Base-by-base conservation (phyloP, 2,329 filamentous ascomycete species). In the Penicillium palitans region DNA sequence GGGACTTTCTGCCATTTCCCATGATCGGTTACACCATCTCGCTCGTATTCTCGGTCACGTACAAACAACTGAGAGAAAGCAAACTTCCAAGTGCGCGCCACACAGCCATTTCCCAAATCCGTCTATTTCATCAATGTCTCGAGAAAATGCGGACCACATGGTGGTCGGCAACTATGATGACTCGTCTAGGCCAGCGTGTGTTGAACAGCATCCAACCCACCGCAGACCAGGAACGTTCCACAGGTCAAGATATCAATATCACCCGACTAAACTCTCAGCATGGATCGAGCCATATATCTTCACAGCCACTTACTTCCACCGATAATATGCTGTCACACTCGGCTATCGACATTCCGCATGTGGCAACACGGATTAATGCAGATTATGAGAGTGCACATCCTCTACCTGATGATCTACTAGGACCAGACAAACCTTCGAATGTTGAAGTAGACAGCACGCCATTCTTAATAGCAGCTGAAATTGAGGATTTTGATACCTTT, bases 131-230 rank as follows among this genome's bases (percentile, higher is more conserved):
- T 45, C 39, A 47, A 21, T 56, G 54, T 8, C 56, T 66, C 0
- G 31, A 61, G 37, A 31, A 49, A n/a, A 46, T 63, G 19, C 17
- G 47, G 9, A 39, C 48, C 13, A 61, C 42, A 29, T 66, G 63
- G 63, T 64, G 62, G 63, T 55, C 52, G 24, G 60, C 63, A 6
- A 44, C 52, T 37, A 49, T 63, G 9, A 64, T 64, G 62, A 48
- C 56, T 19, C 55, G 60, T 17, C 49, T 65, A 27, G 57, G 55
- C 21, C 37, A 53, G 24, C 57, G 57, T 19, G 56, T 58, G 44
- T 46, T 64, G 42, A 55, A 50, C 31, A 58, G 40, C 24, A 57
- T 64, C 41, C 51, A 61, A 17, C 53, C 51, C 44, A 46, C 42
- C 46, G 49, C 35, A 21, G 51, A 45, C 29, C 9, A 42, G 10